Evolutionary conservation across 345 rosid genomes (phyloP).

Genomic region (Citrus cavaleriei): DNA sequence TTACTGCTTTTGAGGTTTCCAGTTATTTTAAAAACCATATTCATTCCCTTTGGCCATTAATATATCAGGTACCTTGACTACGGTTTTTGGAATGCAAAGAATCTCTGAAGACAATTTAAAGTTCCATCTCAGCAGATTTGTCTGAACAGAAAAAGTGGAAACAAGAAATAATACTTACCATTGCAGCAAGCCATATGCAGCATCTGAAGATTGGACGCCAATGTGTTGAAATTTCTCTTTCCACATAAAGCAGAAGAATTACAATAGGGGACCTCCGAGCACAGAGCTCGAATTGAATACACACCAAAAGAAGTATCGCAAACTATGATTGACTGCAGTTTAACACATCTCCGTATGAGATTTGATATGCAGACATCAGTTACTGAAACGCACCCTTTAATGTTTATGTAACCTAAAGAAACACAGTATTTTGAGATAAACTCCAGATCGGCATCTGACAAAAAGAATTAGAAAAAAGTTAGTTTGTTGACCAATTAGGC

Average conservation of each 20-base stretch:
- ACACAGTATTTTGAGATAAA: slow-evolving; percentile 38
- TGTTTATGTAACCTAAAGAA: slow-evolving; percentile 55
- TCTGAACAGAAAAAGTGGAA: not conserved
- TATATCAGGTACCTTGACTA: not conserved
- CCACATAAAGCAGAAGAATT: slow-evolving; percentile 22
- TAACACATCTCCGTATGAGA: slow-evolving; percentile 41
- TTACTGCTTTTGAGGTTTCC: not conserved
- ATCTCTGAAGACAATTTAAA: not conserved
- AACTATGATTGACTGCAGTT: slow-evolving; percentile 56
- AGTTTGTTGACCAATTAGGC: slow-evolving; percentile 3
- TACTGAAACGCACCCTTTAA: slow-evolving; percentile 63
- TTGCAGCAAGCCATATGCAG: slow-evolving; percentile 78
- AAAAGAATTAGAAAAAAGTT: slow-evolving; percentile 17
- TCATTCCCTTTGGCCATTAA: not conserved
- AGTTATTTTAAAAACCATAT: not conserved
- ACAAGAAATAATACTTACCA: slow-evolving; percentile 39
- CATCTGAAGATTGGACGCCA: slow-evolving; percentile 52
- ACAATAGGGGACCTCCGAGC: slow-evolving; percentile 24
- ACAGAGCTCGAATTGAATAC: slow-evolving; percentile 56
- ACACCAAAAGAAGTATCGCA: slow-evolving; percentile 70
- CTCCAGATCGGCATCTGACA: slow-evolving; percentile 57
- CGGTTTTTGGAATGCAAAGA: not conserved
- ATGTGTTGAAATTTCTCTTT: slow-evolving; percentile 26
- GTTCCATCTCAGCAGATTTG: not conserved
- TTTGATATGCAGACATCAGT: slow-evolving; percentile 67